Conservation (phyloP, 1,284 basidiomycete species). For the Ustilago curta region DNA sequence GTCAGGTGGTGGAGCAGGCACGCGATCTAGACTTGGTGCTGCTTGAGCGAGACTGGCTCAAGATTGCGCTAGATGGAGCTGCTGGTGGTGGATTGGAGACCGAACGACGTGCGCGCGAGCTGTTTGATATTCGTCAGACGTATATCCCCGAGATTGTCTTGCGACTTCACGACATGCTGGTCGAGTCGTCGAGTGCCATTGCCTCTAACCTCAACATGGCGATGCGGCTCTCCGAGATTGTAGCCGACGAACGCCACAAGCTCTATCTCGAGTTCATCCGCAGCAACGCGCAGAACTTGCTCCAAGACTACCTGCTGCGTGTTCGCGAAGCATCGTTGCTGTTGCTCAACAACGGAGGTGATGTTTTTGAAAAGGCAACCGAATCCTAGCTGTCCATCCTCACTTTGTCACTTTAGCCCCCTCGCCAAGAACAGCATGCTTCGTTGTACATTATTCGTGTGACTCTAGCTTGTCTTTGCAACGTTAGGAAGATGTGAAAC, state of each 20-base stretch:
- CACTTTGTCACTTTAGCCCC: background rate
- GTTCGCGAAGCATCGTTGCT: conserved; percentile 60
- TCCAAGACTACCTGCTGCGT: conserved; percentile 60
- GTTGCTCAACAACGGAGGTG: conserved; percentile 41
- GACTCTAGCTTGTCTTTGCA: background rate
- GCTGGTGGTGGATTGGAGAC: conserved; percentile 67
- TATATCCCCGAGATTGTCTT: conserved; percentile 92
- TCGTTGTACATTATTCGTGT: too few relatives aligned
- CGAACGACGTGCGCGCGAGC: conserved; percentile 77
- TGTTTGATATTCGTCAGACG: conserved; percentile 84
- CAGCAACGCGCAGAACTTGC: conserved; percentile 69
- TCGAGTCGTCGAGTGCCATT: conserved; percentile 76
- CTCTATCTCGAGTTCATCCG: conserved; percentile 87
- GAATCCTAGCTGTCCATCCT: conserved; percentile 20
- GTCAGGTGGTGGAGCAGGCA: conserved; percentile 69
- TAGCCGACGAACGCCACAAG: conserved; percentile 88
- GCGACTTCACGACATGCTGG: conserved; percentile 81
- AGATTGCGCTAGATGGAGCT: conserved; percentile 64
- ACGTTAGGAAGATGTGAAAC: background rate
- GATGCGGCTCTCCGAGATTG: conserved; percentile 81
- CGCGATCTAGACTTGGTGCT: conserved; percentile 70
- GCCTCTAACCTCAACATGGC: conserved; percentile 82
- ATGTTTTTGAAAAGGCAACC: conserved; percentile 45
- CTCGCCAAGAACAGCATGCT: background rate
- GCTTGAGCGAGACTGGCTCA: conserved; percentile 72